A percentile compares a stretch with the other conserved stretches of the same genome.
phyloP scores from a whole-genome alignment of 768 basidiomycete species.

The Russula dissimulans region DNA sequence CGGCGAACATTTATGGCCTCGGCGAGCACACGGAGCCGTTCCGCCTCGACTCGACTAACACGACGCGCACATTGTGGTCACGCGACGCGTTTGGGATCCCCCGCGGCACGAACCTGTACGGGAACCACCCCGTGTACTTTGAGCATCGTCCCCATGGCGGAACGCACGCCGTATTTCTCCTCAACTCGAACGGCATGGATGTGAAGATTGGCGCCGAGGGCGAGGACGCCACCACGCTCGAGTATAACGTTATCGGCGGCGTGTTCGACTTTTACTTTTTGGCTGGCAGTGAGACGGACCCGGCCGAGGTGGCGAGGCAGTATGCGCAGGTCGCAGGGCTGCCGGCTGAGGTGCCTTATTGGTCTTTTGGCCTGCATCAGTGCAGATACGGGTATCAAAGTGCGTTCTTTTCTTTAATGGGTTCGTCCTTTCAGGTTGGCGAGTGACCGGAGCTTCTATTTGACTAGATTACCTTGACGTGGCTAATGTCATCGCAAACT shows the following conservation, averaged over 20 bases:
- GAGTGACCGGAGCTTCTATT: background rate
- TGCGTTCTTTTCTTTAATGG: slow-evolving; percentile 24
- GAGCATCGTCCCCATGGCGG: slow-evolving; percentile 51
- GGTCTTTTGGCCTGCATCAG: slow-evolving; percentile 66
- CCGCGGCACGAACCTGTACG: slow-evolving; percentile 54
- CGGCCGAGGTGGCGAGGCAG: slow-evolving; percentile 51
- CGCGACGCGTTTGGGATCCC: slow-evolving; percentile 57
- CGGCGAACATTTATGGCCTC: slow-evolving; percentile 68
- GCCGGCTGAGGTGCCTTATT: slow-evolving; percentile 67
- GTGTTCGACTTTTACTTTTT: slow-evolving; percentile 74
- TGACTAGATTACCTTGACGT: slow-evolving; percentile 50
- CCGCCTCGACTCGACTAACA: slow-evolving; percentile 39
- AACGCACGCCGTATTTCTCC: slow-evolving; percentile 61
- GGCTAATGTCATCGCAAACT: slow-evolving; percentile 50
- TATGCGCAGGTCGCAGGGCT: slow-evolving; percentile 58
- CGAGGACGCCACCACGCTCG: slow-evolving; percentile 35
- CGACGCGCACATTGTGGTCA: slow-evolving; percentile 49
- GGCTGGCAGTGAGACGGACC: slow-evolving; percentile 52
- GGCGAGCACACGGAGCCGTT: slow-evolving; percentile 67
- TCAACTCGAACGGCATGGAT: slow-evolving; percentile 72
- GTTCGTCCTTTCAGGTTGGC: too few relatives aligned
- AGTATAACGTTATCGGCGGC: slow-evolving; percentile 74
- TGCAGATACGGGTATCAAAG: slow-evolving; percentile 62
- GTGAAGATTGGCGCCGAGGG: slow-evolving; percentile 41
- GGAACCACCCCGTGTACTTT: slow-evolving; percentile 64